phyloP scores from a whole-genome alignment of 1,139 yeast genomes.

The Candida buenavistaensis region DNA sequence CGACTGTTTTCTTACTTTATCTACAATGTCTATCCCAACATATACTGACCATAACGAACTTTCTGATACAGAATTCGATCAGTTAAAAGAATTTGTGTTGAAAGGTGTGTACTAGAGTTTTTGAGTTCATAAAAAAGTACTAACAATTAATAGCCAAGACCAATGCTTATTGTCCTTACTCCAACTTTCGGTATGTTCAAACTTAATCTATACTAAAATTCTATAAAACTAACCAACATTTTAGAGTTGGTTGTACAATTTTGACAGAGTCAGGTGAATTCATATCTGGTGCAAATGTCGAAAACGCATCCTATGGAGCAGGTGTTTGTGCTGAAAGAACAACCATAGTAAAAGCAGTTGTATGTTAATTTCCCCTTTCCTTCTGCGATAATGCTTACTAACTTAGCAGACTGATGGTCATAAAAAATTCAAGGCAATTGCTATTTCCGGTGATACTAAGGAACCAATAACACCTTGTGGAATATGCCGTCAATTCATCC shows the following conservation, averaged over 20 bases:
- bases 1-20: conserved; percentile 3
- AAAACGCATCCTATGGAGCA: conserved; percentile 90
- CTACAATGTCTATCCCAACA: conserved; percentile 10
- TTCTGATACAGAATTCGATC: conserved; percentile 25
- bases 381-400: conserved; percentile 5
- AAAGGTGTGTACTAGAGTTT: conserved; percentile 24
- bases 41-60: conserved; percentile 14
- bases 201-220: too few species aligned
- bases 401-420: conserved; percentile 41
- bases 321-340: conserved; percentile 90
- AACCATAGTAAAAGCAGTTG: conserved; percentile 68
- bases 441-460: conserved; percentile 64
- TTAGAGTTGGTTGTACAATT: conserved; percentile 78
- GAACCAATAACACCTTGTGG: conserved; percentile 86
- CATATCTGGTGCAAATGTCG: conserved; percentile 81
- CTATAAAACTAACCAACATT: too few species aligned
- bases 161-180: conserved; percentile 76
- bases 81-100: conserved; percentile 26
- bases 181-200: conserved; percentile 60
- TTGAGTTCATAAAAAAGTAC: neutral
- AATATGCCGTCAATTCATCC: conserved; percentile 82
- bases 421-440: conserved; percentile 57
- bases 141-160: conserved; percentile 39
- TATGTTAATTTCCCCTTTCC: conserved; percentile 18
- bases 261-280: conserved; percentile 50